phyloP scores from a whole-genome alignment of 768 basidiomycete species.

The Leccinum aurantiacum region DNA sequence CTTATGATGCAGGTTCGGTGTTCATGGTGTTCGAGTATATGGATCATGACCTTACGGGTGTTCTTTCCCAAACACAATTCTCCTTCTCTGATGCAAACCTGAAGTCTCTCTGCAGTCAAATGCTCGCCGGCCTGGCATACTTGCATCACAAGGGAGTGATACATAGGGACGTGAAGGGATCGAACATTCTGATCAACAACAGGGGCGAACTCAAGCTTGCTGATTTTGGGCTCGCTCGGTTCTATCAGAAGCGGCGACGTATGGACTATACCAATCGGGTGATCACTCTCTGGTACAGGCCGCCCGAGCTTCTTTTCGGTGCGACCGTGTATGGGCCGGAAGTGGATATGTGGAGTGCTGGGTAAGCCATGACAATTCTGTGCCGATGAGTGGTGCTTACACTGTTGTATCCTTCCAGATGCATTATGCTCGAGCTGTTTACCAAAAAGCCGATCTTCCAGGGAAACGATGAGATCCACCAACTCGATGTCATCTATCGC shows the following conservation, averaged over 20 bases:
- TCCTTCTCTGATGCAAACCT: constrained; percentile 82
- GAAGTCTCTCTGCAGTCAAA: constrained; percentile 94
- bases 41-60: constrained; percentile 96
- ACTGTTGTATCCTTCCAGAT: constrained; percentile 46
- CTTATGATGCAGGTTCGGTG: constrained; percentile 67
- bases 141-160: constrained; percentile 95
- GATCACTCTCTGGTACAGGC: constrained; percentile 97
- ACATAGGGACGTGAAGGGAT: constrained; percentile 98
- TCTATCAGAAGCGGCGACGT: constrained; percentile 87
- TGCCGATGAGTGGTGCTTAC: not conserved
- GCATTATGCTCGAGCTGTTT: constrained; percentile 98
- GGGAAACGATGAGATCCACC: constrained; percentile 96
- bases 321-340: constrained; percentile 96
- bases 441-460: constrained; percentile 97
- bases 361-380: constrained; percentile 47
- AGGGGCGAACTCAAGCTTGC: constrained; percentile 92
- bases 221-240: constrained; percentile 95
- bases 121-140: constrained; percentile 92
- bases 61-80: constrained; percentile 89
- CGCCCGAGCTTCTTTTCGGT: constrained; percentile 92
- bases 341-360: constrained; percentile 99
- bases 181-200: constrained; percentile 93
- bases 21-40: constrained; percentile 99
- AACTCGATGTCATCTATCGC: constrained; percentile 90
- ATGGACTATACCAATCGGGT: constrained; percentile 99